Evolutionary conservation across 345 rosid species (phyloP), one percentile per base, ranked within the genome.

Genomic region (Moringa oleifera): DNA sequence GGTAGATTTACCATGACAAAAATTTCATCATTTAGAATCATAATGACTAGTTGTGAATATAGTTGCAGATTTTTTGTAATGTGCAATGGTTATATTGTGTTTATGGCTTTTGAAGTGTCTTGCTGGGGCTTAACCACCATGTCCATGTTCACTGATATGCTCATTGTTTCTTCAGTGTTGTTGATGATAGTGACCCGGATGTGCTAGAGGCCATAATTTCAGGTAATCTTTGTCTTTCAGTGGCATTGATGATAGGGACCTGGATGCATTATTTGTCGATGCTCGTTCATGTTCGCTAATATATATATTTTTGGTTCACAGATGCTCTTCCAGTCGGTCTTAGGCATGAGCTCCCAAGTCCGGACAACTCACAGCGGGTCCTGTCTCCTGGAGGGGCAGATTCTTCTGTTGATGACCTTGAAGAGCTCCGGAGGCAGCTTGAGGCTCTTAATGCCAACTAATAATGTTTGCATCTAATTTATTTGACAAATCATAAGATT

Each of bases 321-420:
- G 99, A 71, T 72, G 64, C 80, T 55, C 87, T 88, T 63, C 99
- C 99, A 0, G 92, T 86, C 73, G 99, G 99, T 72, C 90, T 94
- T 51, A 74, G 84, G 9, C 88, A 60, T 6, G 97, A 94, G 83
- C 95, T 90, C 50, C 97, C 99, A 55, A 79, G 54, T 18, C 92
- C 99, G 0, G 97, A 86, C 61, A 81, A 76, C 64, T 82, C 67
- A 64, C 75, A 78, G 53, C 78, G 79, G 65, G 13, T 22, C 59
- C 73, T 78, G 19, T 65, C 72, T 24, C 61, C 81, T 45, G 87
- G 61, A 63, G 49, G 78, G 60, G 58, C 76, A 20, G 81, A 79
- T 55, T 33, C 88, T 24, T 66, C 80, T 9, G 49, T 65, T 9
- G 88, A 82, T 74, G 95, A 88, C 77, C 91, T 94, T 25, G 97